Percentiles rank a stretch among this genome's conserved stretches.
Evolutionary conservation across 352 stramenopile species (phyloP).

Genomic region (Pythium volutum): DNA sequence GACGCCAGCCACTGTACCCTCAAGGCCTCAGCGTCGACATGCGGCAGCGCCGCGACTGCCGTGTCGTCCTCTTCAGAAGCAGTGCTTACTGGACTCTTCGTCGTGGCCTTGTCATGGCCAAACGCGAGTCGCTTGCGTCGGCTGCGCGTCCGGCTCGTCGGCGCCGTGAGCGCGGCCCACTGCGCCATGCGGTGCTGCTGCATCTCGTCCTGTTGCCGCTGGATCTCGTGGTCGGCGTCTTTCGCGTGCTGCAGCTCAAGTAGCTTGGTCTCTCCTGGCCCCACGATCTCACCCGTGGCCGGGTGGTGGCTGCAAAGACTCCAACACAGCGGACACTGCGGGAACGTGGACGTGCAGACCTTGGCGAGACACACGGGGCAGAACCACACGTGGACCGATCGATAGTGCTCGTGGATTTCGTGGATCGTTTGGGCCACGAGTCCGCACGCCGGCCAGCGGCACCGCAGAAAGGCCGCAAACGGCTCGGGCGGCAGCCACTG

Average conservation of each 20-base stretch:
- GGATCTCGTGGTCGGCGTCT: conserved; percentile 40
- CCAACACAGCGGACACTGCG: conserved; percentile 53
- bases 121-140: conserved; percentile 41
- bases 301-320: conserved; percentile 61
- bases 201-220: conserved; percentile 50
- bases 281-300: conserved; percentile 51
- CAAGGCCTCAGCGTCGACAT: conserved; percentile 16
- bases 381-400: conserved; percentile 63
- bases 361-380: conserved; percentile 74
- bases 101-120: not conserved
- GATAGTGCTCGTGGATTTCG: conserved; percentile 75
- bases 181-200: conserved; percentile 63
- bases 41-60: conserved; percentile 9
- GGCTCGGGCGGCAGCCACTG: conserved; percentile 72
- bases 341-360: conserved; percentile 65
- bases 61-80: conserved; percentile 12
- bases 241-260: conserved; percentile 40
- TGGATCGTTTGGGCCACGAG: conserved; percentile 60
- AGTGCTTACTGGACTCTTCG: not conserved
- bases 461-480: conserved; percentile 58
- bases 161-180: conserved; percentile 43
- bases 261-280: conserved; percentile 56
- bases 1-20: conserved; percentile 49
- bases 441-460: conserved; percentile 58
- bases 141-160: conserved; percentile 28